Conservation (phyloP, 257 asterid species). For the Forsythia viridissima region DNA sequence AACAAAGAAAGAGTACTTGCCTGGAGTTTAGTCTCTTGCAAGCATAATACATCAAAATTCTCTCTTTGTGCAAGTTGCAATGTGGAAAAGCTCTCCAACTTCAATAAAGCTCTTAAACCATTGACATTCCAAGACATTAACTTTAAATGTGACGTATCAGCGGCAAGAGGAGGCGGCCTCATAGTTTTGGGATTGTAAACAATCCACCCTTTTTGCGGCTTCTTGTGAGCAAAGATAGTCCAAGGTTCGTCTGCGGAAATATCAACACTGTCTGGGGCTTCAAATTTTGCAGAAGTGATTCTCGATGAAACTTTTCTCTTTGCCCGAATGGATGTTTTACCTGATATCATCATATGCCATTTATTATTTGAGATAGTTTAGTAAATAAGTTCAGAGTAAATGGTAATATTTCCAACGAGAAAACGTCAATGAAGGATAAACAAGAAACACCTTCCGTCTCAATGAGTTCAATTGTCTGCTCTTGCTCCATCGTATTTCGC, state of each 20-base stretch:
- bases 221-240: conserved; percentile 88
- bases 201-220: conserved; percentile 84
- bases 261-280: conserved; percentile 33
- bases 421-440: conserved; percentile 5
- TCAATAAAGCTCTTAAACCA: conserved; percentile 87
- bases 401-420: conserved; percentile 1
- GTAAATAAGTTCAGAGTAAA: conserved; percentile 6
- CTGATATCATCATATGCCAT: conserved; percentile 27
- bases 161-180: conserved; percentile 75
- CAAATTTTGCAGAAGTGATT: conserved; percentile 31
- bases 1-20: conserved; percentile 36
- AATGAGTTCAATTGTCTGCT: conserved; percentile 38
- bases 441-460: conserved; percentile 51
- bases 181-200: conserved; percentile 82
- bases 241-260: conserved; percentile 68
- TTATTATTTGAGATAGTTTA: conserved; percentile 12
- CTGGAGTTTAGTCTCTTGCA: conserved; percentile 98
- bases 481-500: conserved; percentile 32
- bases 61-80: conserved; percentile 82
- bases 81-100: conserved; percentile 60
- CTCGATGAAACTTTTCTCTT: conserved; percentile 47
- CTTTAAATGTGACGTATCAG: conserved; percentile 59
- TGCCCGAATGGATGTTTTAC: conserved; percentile 38
- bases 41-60: conserved; percentile 78
- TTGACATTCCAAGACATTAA: conserved; percentile 96